Base-by-base conservation (phyloP, 2,329 filamentous ascomycete genomes). In the Diaporthe eres region DNA sequence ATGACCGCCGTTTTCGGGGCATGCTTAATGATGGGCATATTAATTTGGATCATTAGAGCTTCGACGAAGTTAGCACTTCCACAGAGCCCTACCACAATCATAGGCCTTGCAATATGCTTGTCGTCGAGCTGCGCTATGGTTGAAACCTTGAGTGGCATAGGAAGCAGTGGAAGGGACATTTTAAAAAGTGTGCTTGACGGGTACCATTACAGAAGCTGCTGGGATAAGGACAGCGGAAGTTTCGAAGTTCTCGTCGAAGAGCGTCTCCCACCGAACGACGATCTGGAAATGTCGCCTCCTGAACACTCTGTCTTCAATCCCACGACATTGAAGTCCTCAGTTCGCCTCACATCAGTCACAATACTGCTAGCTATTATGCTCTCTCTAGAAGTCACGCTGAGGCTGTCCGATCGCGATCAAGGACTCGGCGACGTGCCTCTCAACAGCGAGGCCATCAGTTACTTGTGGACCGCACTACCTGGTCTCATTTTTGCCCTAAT, bases 21-120 rank as follows among this genome's bases (percentile, higher is more conserved):
- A n/a, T 60, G 57, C 57, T 60, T 37, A 13, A 13, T 37, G 17
- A 37, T 39, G 2, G 19, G 31, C 31, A 60, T 60, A n/a, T n/a
- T 25, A 3, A 60, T 60, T n/a, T 60, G 57, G 57, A 12, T 60
- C 10, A n/a, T 60, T 13, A 37, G 34, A 37, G 19, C 57, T 37
- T 60, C 57, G 19, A 37, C 8, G 8, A 37, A n/a, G 19, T 60
- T 60, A 9, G 10, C 17, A 60, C 57, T 60, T 9, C 57, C 57
- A 7, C 57, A 60, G 31, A 60, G 1, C 34, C 57, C 57, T 39
- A 37, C 57, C 31, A 60, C 57, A 60, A 39, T 39, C 2, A 60
- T 60, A 6, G 57, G 57, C 31, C 57, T 60, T 39, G 31, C 31
- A n/a, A 60, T 39, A n/a, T 60, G 57, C 31, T 60, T 60, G 31